phyloP scores from a whole-genome alignment of 139 green algal species.

The Pleodorina starrii region DNA sequence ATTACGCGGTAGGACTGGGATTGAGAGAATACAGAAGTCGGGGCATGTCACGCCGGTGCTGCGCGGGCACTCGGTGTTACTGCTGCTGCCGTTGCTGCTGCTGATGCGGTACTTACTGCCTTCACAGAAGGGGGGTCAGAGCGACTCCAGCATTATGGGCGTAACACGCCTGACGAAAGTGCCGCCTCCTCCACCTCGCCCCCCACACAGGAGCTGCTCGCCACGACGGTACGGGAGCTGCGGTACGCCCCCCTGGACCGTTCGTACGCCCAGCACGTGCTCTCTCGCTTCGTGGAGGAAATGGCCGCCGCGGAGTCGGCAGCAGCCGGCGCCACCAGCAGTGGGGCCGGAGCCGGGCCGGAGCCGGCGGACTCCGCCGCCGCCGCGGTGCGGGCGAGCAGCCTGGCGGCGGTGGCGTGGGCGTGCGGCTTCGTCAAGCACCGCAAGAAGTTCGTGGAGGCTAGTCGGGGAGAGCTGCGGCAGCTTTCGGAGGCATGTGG shows the following conservation, averaged over 20 bases:
- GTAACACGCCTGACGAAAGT: too few species aligned
- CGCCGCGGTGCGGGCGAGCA: neutral
- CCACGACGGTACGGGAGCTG: constrained; percentile 37
- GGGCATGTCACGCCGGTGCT: too few species aligned
- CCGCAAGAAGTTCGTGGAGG: constrained; percentile 46
- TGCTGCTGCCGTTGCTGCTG: too few species aligned
- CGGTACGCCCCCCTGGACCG: constrained; percentile 44
- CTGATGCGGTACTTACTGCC: too few species aligned
- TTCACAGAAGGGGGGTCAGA: too few species aligned
- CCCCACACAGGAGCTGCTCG: neutral
- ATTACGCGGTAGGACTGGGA: constrained; percentile 32
- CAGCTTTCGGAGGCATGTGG: neutral
- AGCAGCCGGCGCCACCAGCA: neutral
- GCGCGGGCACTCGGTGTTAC: too few species aligned
- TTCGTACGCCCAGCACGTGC: constrained; percentile 10
- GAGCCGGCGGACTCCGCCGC: neutral
- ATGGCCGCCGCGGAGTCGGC: neutral
- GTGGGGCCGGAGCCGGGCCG: neutral
- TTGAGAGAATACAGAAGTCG: too few species aligned
- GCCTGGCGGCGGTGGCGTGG: constrained; percentile 44
- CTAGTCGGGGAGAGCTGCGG: neutral
- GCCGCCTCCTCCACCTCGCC: neutral
- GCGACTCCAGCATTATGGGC: too few species aligned
- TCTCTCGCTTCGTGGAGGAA: constrained; percentile 29
- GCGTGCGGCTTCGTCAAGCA: constrained; percentile 33